Evolutionary conservation across 139 green algal genomes (phyloP), one percentile per base, ranked within the genome.

Genomic region (Pleodorina starrii): DNA sequence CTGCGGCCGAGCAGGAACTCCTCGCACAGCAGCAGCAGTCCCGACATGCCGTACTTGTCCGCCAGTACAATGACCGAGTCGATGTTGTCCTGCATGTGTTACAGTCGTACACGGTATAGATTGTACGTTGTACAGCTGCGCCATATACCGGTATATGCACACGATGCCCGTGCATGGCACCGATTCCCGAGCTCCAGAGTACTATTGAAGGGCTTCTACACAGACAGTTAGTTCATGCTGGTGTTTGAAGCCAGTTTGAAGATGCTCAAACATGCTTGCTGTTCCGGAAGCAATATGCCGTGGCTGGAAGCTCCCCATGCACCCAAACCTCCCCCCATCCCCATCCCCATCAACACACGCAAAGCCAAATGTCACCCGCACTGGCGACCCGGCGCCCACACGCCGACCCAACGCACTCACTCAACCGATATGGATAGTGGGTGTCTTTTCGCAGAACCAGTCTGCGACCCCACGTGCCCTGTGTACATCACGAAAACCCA

Each of bases 41-140:
- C 79, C 11, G 27, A 6, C 23, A 86, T 86, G 79, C 79, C 79
- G 54, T 86, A 86, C 79, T 86, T 86, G 25, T 86, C 79, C 19
- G 79, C 57, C 27, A 86, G 40, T 14, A 25, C 29, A 38, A 86
- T 75, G 11, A 86, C 54, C 29, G 57, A n/a, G 12, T 86, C 79
- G 42, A 86, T 75, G 54, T 86, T 86, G 79, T 75, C 40, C 79
- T 86, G 79, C 14, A 77, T 29, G 40, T 27, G 32, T 50, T 12
- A 25, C 9, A 66, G 9, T 66, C 3, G 3, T 9, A 66, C 6
- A 25, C 9, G 21, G 54, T 2, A 66, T n/a, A n/a, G n/a, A n/a
- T n/a, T n/a, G n/a, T n/a, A n/a, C n/a, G 54, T 12, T 25, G 29
- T 66, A 25, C 54, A 66, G 54, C 29, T 25, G 17, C 17, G 14